Conservation (phyloP, 2,329 filamentous ascomycete species). For the Phyllachora maydis region DNA sequence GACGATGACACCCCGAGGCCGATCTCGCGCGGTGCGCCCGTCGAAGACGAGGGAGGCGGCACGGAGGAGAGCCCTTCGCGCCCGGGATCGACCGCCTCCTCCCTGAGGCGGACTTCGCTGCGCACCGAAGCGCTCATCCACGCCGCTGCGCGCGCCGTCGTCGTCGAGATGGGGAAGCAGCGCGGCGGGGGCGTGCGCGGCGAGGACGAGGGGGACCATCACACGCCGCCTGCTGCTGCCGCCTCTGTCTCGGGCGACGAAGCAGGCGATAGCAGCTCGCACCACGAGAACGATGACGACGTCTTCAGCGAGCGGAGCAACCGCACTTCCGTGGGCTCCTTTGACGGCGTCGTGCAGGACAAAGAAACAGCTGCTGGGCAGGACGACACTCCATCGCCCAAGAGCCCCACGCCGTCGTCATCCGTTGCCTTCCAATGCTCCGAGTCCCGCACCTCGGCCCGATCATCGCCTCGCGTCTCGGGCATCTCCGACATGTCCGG, state of each 20-base stretch:
- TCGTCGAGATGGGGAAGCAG: constrained; percentile 10
- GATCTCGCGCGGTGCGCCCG: background rate
- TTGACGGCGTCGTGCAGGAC: constrained; percentile 9
- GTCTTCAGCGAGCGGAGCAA: constrained; percentile 37
- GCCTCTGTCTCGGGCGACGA: constrained; percentile 11
- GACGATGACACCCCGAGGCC: constrained; percentile 2
- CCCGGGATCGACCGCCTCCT: constrained; percentile 4
- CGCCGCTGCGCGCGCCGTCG: constrained; percentile 26
- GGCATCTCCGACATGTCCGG: constrained; percentile 28
- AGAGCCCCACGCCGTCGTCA: background rate
- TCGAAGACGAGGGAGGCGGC: constrained; percentile 2
- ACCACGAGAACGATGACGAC: constrained; percentile 30
- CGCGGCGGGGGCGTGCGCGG: no score
- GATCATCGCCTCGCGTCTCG: constrained; percentile 26
- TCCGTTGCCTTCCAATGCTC: constrained; percentile 1
- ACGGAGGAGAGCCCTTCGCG: constrained; percentile 2
- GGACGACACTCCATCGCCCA: no score
- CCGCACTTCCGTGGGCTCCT: constrained; percentile 33
- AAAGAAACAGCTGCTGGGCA: no score
- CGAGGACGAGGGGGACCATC: constrained; percentile 6
- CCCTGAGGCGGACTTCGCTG: constrained; percentile 16
- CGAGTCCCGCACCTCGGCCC: no score
- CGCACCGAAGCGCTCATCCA: constrained; percentile 31
- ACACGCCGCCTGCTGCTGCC: constrained; percentile 4
- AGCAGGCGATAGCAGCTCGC: constrained; percentile 24